Evolutionary conservation across 1,139 yeast species (phyloP).

Genomic region (Blastobotrys buckinghamii): DNA sequence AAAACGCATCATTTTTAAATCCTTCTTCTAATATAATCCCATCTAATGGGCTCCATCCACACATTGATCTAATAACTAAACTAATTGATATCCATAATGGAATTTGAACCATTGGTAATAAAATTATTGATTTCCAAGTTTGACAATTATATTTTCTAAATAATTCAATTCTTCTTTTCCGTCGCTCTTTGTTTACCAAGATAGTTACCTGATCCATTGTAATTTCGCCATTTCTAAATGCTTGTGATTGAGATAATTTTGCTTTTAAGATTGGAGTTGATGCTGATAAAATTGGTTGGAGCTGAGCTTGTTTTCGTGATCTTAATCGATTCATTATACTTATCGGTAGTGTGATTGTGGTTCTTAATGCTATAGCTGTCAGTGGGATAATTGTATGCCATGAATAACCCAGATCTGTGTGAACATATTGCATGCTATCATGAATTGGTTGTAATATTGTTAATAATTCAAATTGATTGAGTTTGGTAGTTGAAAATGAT

Average conservation of each 20-base stretch:
- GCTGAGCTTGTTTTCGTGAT: slow-evolving; percentile 60
- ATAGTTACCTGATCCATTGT: slow-evolving; percentile 73
- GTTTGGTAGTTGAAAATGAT: background rate
- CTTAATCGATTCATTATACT: slow-evolving; percentile 67
- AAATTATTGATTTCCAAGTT: slow-evolving; percentile 66
- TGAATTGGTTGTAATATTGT: slow-evolving; percentile 23
- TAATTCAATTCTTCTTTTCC: slow-evolving; percentile 63
- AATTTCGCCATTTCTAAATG: slow-evolving; percentile 43
- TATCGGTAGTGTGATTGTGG: slow-evolving; percentile 67
- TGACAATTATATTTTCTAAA: slow-evolving; percentile 66
- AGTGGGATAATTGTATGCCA: slow-evolving; percentile 83
- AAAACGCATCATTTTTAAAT: slow-evolving; percentile 48
- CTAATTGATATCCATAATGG: slow-evolving; percentile 87
- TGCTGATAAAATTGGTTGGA: slow-evolving; percentile 59
- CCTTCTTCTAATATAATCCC: slow-evolving; percentile 49
- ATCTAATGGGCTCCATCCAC: slow-evolving; percentile 54
- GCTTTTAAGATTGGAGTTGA: slow-evolving; percentile 69
- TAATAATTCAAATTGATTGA: slow-evolving; percentile 5
- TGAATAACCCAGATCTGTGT: slow-evolving; percentile 47
- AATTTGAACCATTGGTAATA: slow-evolving; percentile 70
- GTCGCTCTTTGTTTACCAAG: slow-evolving; percentile 67
- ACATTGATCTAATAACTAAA: slow-evolving; percentile 64
- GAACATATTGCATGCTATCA: slow-evolving; percentile 23
- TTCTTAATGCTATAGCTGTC: slow-evolving; percentile 59
- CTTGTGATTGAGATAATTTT: slow-evolving; percentile 47